Base-by-base conservation (phyloP, 768 basidiomycete genomes). In the Leccinum rimulosum region DNA sequence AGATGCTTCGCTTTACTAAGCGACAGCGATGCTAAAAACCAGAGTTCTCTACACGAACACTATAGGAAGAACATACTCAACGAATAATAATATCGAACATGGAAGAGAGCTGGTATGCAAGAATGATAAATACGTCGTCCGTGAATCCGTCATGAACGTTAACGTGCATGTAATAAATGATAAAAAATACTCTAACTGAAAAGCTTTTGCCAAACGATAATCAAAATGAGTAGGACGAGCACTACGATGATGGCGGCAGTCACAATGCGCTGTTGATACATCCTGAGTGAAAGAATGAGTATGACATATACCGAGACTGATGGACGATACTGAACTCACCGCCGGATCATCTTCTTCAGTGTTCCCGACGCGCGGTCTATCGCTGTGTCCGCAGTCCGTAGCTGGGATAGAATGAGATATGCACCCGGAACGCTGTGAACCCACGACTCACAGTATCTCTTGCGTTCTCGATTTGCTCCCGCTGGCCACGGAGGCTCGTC, bases 401-500 rank as follows among this genome's bases (percentile, higher is more conserved):
- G 82, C 94, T 96, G 67, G 30, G 27, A 35, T 22, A 40, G 12
- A 14, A 31, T 57, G 12, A 61, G 33, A 49, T 38, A 9, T 10
- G 10, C 11, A 10, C 30, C 15, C 2, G 35, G 19, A 43, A 35
- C 9, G 35, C 9, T 49, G 35, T 3, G 43, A 45, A 31, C 56
- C 50, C 0, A 5, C 7, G 14, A 69, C 88, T 43, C 60, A 96
- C 93, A 49, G 91, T 95, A 74, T 91, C 89, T 66, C 96, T 78
- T 27, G 96, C 84, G 70, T 95, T 90, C 77, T 95, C 89, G 59
- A 99, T 95, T 74, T 95, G 93, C 69, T 98, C 97, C 64, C 97
- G 76, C 75, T 99, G 97, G 2, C 80, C 77, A 56, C 94, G 76
- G 62, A 99, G 79, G 71, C 90, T 94, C 70, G 86, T 73, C 64